Evolutionary conservation across 495 filamentous ascomycete species (phyloP).

Genomic region (Massariosphaeria phaeospora): DNA sequence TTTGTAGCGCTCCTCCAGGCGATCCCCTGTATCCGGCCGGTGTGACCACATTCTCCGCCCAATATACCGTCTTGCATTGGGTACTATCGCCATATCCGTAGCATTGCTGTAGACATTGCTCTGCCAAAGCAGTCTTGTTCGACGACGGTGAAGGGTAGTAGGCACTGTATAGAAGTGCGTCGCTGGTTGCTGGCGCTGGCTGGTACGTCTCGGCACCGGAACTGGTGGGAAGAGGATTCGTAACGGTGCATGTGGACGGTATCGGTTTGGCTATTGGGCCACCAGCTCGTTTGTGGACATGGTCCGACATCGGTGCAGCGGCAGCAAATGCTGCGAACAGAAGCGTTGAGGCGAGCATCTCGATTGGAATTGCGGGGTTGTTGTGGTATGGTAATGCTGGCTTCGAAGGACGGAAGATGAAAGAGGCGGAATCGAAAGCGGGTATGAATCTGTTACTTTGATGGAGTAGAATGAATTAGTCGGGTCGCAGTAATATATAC

Average conservation of each 20-base stretch:
- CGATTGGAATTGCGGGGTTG: not conserved
- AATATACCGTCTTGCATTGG: constrained; percentile 30
- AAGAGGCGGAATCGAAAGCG: too few relatives aligned
- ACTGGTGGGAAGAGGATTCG: constrained; percentile 19
- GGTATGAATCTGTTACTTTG: too few relatives aligned
- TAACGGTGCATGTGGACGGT: constrained; percentile 34
- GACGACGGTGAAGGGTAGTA: constrained; percentile 26
- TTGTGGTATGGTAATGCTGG: not conserved
- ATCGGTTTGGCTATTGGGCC: constrained; percentile 30
- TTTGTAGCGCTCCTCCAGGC: constrained; percentile 16
- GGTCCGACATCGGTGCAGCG: constrained; percentile 16
- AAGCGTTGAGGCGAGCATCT: constrained; percentile 13
- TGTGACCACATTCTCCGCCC: constrained; percentile 29
- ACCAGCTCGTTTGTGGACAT: constrained; percentile 28
- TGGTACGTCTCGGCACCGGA: constrained; percentile 19
- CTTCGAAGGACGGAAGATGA: not conserved
- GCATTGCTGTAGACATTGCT: constrained; percentile 38
- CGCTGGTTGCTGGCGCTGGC: constrained; percentile 13
- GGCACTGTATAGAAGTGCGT: constrained; percentile 22
- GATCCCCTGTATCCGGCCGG: constrained; percentile 30
- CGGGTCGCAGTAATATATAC: too few relatives aligned
- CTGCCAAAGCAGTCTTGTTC: constrained; percentile 7
- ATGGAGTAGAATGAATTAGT: too few relatives aligned
- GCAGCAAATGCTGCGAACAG: constrained; percentile 25
- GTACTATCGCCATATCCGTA: constrained; percentile 35